Evolutionary conservation across 2,329 filamentous ascomycete species (phyloP).

Genomic region (Fusarium algeriense): DNA sequence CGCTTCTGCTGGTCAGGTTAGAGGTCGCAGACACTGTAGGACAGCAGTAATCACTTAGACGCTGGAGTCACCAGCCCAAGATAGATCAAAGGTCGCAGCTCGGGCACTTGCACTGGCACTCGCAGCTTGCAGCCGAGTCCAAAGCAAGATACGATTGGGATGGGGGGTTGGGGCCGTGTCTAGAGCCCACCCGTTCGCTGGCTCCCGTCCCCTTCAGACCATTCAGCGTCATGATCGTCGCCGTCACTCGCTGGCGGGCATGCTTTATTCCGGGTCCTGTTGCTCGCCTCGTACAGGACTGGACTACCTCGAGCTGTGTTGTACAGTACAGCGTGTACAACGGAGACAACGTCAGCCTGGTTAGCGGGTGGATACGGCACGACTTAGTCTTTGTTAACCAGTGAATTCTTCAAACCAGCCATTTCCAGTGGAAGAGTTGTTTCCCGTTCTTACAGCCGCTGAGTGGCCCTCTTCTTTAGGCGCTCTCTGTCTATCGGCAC

Average conservation of each 20-base stretch:
- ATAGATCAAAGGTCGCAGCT: slow-evolving; percentile 19
- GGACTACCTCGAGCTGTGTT: slow-evolving; percentile 17
- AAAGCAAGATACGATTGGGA: slow-evolving; percentile 34
- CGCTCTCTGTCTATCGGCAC: slow-evolving; percentile 6
- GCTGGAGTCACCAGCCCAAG: slow-evolving; percentile 31
- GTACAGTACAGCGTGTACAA: slow-evolving; percentile 29
- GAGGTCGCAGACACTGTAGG: slow-evolving; percentile 33
- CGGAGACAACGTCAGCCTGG: slow-evolving; percentile 26
- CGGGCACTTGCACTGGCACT: slow-evolving; percentile 4
- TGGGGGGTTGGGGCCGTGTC: slow-evolving; percentile 30
- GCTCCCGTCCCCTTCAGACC: slow-evolving; percentile 35
- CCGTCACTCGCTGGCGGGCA: slow-evolving; percentile 32
- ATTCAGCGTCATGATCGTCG: slow-evolving; percentile 45
- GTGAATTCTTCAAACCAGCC: slow-evolving; percentile 21
- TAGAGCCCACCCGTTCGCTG: slow-evolving; percentile 47
- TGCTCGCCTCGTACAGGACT: slow-evolving; percentile 26
- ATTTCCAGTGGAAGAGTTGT: neutral
- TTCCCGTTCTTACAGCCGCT: slow-evolving; percentile 21
- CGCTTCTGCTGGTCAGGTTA: slow-evolving; percentile 38
- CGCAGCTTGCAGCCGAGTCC: slow-evolving; percentile 23
- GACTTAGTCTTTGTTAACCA: slow-evolving; percentile 1
- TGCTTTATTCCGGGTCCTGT: slow-evolving; percentile 38
- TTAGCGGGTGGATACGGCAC: slow-evolving; percentile 6
- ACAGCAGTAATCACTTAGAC: slow-evolving; percentile 25
- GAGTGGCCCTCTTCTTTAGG: slow-evolving; percentile 28